A percentile compares a stretch with the other conserved stretches of the same genome.
phyloP scores from a whole-genome alignment of 1,284 basidiomycete species.

The Leccinum variabile region DNA sequence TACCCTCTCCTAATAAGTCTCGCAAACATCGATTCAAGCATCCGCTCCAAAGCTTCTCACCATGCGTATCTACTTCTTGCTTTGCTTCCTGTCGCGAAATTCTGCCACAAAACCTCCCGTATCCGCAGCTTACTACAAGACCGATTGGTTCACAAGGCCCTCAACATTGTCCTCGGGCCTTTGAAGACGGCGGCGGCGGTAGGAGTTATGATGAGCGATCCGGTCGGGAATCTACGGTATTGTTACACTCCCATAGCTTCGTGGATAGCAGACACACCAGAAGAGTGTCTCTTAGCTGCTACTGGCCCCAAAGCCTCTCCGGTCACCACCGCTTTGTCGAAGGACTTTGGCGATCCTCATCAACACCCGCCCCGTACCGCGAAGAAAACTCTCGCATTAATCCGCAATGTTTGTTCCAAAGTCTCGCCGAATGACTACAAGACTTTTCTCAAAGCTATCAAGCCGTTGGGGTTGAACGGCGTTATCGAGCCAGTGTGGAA shows the following conservation, averaged over 20 bases:
- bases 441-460: constrained; percentile 2
- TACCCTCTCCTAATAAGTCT: not conserved
- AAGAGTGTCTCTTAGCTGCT: constrained; percentile 3
- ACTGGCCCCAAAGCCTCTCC: not conserved
- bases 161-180: not conserved
- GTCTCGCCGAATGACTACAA: constrained; percentile 1
- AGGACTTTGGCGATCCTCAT: constrained; percentile 5
- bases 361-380: constrained; percentile 4
- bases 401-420: not conserved
- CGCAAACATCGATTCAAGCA: not conserved
- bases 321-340: constrained; percentile 4
- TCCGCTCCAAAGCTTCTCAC: not conserved
- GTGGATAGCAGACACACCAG: constrained; percentile 9
- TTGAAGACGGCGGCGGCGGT: not conserved
- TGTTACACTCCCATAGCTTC: not conserved
- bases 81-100: not conserved
- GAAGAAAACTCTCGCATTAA: not conserved
- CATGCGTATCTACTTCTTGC: not conserved
- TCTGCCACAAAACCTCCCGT: not conserved
- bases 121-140: not conserved
- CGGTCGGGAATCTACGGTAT: not conserved
- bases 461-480: constrained; percentile 8
- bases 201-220: not conserved
- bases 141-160: not conserved
- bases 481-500: constrained; percentile 13